phyloP scores from a whole-genome alignment of 148 eudicot genomes.

The Beta vulgaris region DNA sequence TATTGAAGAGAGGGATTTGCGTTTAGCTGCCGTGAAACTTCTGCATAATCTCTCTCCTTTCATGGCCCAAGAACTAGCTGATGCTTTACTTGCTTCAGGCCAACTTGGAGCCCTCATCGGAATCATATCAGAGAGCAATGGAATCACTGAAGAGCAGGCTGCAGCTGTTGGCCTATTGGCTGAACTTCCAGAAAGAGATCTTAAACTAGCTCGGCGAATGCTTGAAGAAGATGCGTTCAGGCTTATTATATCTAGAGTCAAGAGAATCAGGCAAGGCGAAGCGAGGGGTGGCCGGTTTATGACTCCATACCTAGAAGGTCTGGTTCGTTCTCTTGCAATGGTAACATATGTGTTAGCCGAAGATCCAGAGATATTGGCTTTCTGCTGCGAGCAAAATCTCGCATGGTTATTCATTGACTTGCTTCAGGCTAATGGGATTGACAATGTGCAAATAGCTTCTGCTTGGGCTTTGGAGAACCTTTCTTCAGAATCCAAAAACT shows the following conservation, averaged over 20 bases:
- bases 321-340: conserved; percentile 71
- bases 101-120: conserved; percentile 68
- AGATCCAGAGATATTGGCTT: conserved; percentile 48
- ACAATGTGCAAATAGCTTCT: conserved; percentile 77
- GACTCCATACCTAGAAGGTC: conserved; percentile 76
- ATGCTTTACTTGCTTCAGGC: conserved; percentile 64
- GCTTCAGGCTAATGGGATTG: conserved; percentile 63
- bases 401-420: conserved; percentile 59
- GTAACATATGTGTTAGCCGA: conserved; percentile 59
- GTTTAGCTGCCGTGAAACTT: conserved; percentile 68
- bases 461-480: conserved; percentile 80
- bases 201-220: conserved; percentile 60
- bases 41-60: conserved; percentile 68
- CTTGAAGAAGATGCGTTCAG: conserved; percentile 56
- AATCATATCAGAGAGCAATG: conserved; percentile 46
- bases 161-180: conserved; percentile 76
- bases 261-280: conserved; percentile 62
- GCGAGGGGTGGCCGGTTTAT: conserved; percentile 62
- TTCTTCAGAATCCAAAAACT: conserved; percentile 55
- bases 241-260: conserved; percentile 47
- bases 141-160: conserved; percentile 79
- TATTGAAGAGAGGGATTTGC: conserved; percentile 70
- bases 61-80: conserved; percentile 73
- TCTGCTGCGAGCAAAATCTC: conserved; percentile 60
- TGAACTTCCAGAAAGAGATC: conserved; percentile 66